Evolutionary conservation across 169 alveolate genomes (phyloP), one percentile per base, ranked within the genome.

Genomic region (Plasmodium falciparum): DNA sequence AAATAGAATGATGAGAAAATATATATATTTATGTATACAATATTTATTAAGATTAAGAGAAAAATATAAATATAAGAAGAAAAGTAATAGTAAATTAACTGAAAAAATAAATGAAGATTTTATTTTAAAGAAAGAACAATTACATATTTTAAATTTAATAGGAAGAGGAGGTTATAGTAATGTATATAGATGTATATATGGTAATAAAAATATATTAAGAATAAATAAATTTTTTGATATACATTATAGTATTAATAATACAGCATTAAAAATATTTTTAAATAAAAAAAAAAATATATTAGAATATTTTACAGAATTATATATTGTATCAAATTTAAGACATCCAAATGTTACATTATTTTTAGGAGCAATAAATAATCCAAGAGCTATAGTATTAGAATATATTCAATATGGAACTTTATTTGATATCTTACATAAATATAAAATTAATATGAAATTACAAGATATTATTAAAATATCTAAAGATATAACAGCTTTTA

Each of bases 141-240:
- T 83, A 54, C 83, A 59, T 24, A 56, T 67, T 49, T 17, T 69
- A 69, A 83, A 83, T 54, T 69, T 83, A 58, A 72, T 95, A 49
- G 97, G 97, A 9, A 93, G 93, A 49, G 97, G 97, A n/a, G 97
- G 97, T 12, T 94, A 95, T 88, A 96, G 96, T 74, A 96, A 94
- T 63, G 97, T 95, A 2, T 95, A 91, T 83, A 52, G 91, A 50
- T 96, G 91, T 49, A 8, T 83, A 52, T 83, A 83, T 56, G 83
- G 72, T 26, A 63, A 83, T 69, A 76, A 76, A 2, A 56, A 56
- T 22, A 3, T 67, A n/a, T 9, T 80, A n/a, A 15, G 73, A 52
- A 43, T 17, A 47, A 67, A 67, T 66, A 61, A 66, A 17, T 20
- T 33, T 56, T 80, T 67, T 43, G 12, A 71, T 62, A 56, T 45